Conservation (phyloP, 164 flowering plant species). For the Umbellularia californica region DNA sequence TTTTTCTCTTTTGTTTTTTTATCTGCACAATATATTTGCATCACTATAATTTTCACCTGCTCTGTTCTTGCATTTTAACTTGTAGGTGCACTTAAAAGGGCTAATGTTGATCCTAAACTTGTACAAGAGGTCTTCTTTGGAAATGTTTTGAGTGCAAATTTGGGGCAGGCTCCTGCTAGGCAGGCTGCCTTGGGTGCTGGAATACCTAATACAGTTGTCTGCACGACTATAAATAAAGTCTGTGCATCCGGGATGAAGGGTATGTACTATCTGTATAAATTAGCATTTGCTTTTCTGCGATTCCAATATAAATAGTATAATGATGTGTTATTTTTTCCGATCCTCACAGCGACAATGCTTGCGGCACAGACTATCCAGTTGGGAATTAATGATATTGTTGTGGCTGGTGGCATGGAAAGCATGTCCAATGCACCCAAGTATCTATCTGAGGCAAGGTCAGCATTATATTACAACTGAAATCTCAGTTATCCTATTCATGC, state of each 20-base stretch:
- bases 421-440: constrained; percentile 88
- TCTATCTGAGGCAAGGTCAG: constrained; percentile 53
- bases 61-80: background rate
- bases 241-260: constrained; percentile 97
- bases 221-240: constrained; percentile 90
- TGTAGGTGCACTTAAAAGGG: constrained; percentile 81
- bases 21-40: background rate
- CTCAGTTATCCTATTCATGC: background rate
- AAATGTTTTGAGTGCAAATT: constrained; percentile 91
- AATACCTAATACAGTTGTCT: constrained; percentile 70
- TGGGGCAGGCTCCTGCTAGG: constrained; percentile 98
- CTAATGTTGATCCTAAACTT: constrained; percentile 69
- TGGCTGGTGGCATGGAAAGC: constrained; percentile 92
- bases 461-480: background rate
- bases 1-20: background rate
- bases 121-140: constrained; percentile 98
- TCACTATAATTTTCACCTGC: constrained; percentile 1
- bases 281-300: background rate
- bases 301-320: background rate
- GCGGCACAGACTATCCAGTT: constrained; percentile 68
- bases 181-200: constrained; percentile 98
- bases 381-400: constrained; percentile 71
- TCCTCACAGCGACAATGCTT: constrained; percentile 58
- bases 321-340: background rate
- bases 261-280: constrained; percentile 11